These are phyloP conservation scores for Trypethelium eluteriae DNA, from an alignment of 495 filamentous ascomycete genomes.

Conservation along the genomic window DNA sequence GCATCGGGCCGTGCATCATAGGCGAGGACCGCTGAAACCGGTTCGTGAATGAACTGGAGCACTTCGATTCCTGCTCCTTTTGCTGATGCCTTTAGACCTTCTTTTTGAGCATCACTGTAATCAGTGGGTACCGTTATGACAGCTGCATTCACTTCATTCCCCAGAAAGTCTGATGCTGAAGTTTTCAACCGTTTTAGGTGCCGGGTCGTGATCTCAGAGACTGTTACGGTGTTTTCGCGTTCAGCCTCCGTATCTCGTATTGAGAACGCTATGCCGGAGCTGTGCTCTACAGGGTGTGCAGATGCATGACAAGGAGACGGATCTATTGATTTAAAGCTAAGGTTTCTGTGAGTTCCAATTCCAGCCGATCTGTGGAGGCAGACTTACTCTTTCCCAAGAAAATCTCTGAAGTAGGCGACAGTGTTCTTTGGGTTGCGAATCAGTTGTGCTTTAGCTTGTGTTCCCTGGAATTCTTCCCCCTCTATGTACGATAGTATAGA, in stretches of 20 bases:
- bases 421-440: constrained; percentile 89
- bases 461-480: constrained; percentile 93
- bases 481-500: constrained; percentile 88
- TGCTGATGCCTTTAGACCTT: constrained; percentile 67
- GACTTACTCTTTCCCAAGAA: constrained; percentile 78
- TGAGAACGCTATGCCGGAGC: constrained; percentile 60
- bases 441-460: constrained; percentile 87
- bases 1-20: constrained; percentile 78
- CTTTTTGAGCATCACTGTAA: constrained; percentile 77
- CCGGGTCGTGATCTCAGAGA: constrained; percentile 80
- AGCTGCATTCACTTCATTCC: constrained; percentile 82
- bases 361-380: background rate
- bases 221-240: constrained; percentile 59
- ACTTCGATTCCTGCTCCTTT: constrained; percentile 78
- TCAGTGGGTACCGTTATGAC: constrained; percentile 92
- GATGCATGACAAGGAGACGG: constrained; percentile 90
- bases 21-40: constrained; percentile 81
- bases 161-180: constrained; percentile 84
- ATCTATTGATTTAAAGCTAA: constrained; percentile 86
- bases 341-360: background rate
- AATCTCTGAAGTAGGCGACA: constrained; percentile 91
- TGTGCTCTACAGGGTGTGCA: constrained; percentile 73
- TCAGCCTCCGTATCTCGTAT: constrained; percentile 68
- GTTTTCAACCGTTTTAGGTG: constrained; percentile 73
- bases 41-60: constrained; percentile 87